Evolutionary conservation across 805 yeast genomes (phyloP), one percentile per base, ranked within the genome.

Genomic region (Kazachstania viticola): DNA sequence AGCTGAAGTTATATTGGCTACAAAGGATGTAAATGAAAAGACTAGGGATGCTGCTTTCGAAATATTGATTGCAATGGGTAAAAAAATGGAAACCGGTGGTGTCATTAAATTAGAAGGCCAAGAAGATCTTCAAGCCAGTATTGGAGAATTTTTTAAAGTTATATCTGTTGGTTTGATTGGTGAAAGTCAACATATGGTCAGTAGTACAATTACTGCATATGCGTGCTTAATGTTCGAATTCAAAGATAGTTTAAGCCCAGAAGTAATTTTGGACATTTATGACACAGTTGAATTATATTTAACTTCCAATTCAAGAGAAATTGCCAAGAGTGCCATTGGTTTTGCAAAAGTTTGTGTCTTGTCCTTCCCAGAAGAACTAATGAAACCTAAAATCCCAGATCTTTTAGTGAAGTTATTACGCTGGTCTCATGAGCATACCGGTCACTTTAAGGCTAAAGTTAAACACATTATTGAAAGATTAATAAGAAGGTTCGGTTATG

Each of bases 151-250:
- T 52, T 83, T 88, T 63, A 84, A 93, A 19, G 83, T 91, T 79
- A 79, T 88, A 19, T 73, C 88, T 56, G 98, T 96, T 18, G 99
- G 98, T 62, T 65, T 93, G 44, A 95, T 91, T 23, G 95, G 95
- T 35, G 77, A 80, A 42, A 71, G 91, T 19, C 88, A 93, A 22
- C 94, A 88, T 61, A 88, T 88, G 95, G 81, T 91, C 21, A 82
- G 95, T 48, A 96, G 97, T n/a, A 75, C 88, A 2, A 75, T 91
- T 45, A 85, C 95, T 5, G 93, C 95, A 0, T 64, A 88, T 33
- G 77, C 94, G 28, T 78, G 95, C 50, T 61, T 88, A 28, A 67
- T 91, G 25, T 88, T 75, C 57, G 96, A 91, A 58, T 93, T 82
- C 61, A 78, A 78, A 46, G 71, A 71, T 33, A 61, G 64, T 23